These are phyloP conservation scores for Emergomyces orientalis DNA, from an alignment of 2,329 filamentous ascomycete genomes.

Conservation along the genomic window DNA sequence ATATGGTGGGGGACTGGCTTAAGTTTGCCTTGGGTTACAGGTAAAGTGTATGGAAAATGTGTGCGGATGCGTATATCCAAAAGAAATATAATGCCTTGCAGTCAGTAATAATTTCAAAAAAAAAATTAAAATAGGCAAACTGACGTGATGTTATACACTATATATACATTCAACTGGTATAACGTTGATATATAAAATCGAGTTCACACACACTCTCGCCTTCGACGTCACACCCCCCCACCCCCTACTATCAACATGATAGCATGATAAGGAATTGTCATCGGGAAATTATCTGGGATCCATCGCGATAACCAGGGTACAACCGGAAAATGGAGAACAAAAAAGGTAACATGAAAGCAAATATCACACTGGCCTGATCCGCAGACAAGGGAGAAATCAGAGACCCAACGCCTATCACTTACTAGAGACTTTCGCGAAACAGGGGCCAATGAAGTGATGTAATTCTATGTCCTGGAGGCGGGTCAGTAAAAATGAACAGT, in stretches of 20 bases:
- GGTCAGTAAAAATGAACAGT: neutral
- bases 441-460: neutral
- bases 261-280: neutral
- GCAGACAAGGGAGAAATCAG: neutral
- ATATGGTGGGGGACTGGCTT: neutral
- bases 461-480: neutral
- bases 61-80: neutral
- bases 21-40: neutral
- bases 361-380: neutral
- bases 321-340: neutral
- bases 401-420: neutral
- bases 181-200: neutral
- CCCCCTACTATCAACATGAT: neutral
- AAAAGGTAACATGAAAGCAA: neutral
- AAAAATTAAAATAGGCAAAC: neutral
- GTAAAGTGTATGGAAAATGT: neutral
- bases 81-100: neutral
- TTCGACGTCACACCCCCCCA: constrained; percentile 1
- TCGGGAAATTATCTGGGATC: neutral
- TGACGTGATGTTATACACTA: neutral
- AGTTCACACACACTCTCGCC: neutral
- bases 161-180: neutral
- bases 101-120: neutral
- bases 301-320: neutral
- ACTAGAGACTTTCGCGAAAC: no score